A percentile compares a stretch with the other conserved stretches of the same genome.
These are phyloP conservation scores for Peribolospora baueri DNA, from an alignment of 768 basidiomycete species.

Conservation along the genomic window DNA sequence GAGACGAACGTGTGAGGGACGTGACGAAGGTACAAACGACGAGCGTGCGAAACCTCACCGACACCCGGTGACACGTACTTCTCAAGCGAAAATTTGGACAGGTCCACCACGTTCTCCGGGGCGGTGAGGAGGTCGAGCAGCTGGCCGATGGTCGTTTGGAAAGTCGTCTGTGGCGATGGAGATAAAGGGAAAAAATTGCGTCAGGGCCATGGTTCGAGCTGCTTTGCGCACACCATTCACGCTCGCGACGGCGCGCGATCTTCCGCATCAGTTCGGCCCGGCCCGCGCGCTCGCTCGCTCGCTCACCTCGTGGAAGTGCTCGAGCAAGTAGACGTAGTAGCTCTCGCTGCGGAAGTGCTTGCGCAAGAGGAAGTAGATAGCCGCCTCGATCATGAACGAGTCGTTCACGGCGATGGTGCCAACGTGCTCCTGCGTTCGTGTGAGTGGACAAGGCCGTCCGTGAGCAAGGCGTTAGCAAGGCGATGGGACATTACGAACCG, in stretches of 20 bases:
- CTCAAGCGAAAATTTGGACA: slow-evolving; percentile 62
- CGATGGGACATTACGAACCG: not conserved
- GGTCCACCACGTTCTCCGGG: slow-evolving; percentile 66
- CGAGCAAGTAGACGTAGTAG: slow-evolving; percentile 72
- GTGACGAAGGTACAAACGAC: not conserved
- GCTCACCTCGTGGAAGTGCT: slow-evolving; percentile 65
- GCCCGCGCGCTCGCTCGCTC: no score
- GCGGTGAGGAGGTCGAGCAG: slow-evolving; percentile 89
- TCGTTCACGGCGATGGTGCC: slow-evolving; percentile 86
- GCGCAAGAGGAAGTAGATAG: slow-evolving; percentile 77
- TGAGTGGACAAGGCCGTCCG: not conserved
- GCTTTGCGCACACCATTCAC: not conserved
- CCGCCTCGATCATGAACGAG: slow-evolving; percentile 78
- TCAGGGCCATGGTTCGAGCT: not conserved
- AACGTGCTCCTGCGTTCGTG: slow-evolving; percentile 24
- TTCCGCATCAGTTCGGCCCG: not conserved
- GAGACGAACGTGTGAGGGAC: not conserved
- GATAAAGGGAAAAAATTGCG: not conserved
- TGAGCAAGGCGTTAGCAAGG: not conserved
- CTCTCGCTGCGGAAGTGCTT: slow-evolving; percentile 52
- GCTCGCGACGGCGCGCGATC: not conserved
- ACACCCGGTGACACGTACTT: slow-evolving; percentile 28
- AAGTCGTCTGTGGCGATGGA: slow-evolving; percentile 27
- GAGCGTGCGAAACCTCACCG: not conserved
- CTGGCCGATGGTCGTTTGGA: slow-evolving; percentile 89